Evolutionary conservation across 1,284 basidiomycete genomes (phyloP).

Genomic region (Ceratobasidium sp.): DNA sequence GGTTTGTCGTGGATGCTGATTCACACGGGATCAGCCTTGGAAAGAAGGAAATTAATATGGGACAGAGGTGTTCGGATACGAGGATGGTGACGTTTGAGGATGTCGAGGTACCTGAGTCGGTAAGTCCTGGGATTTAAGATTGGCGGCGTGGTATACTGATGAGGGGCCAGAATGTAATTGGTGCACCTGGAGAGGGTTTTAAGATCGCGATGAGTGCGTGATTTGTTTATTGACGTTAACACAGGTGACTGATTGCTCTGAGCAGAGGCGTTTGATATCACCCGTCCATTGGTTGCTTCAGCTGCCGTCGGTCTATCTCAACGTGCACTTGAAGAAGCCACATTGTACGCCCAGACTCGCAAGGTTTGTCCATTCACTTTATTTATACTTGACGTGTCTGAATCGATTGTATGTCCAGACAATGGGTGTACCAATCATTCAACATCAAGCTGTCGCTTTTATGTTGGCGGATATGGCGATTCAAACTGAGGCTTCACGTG

Average conservation of each 20-base stretch:
- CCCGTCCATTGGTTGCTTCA: conserved; percentile 64
- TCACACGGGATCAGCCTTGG: conserved; percentile 63
- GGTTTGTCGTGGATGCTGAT: conserved; percentile 69
- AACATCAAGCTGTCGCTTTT: conserved; percentile 68
- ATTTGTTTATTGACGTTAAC: not conserved
- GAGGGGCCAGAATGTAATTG: conserved; percentile 61
- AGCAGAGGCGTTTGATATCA: conserved; percentile 69
- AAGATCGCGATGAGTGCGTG: conserved; percentile 58
- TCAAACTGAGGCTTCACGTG: conserved; percentile 62
- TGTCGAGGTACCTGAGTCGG: conserved; percentile 62
- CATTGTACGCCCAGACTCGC: conserved; percentile 66
- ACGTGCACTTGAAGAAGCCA: conserved; percentile 66
- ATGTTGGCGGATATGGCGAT: conserved; percentile 72
- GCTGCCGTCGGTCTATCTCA: conserved; percentile 68
- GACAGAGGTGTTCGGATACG: conserved; percentile 69
- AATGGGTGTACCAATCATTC: conserved; percentile 68
- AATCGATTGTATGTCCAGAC: no score
- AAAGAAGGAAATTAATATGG: conserved; percentile 72
- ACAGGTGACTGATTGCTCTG: conserved; percentile 53
- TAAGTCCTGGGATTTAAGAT: not conserved
- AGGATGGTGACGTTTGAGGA: conserved; percentile 68
- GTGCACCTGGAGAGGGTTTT: conserved; percentile 67
- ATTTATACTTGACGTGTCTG: no score
- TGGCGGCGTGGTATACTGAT: not conserved
- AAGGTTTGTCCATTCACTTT: conserved; percentile 54